A percentile compares a stretch with the other conserved stretches of the same genome.
Evolutionary conservation across 2,329 filamentous ascomycete species (phyloP).

Genomic region (Neonectria coccinea): DNA sequence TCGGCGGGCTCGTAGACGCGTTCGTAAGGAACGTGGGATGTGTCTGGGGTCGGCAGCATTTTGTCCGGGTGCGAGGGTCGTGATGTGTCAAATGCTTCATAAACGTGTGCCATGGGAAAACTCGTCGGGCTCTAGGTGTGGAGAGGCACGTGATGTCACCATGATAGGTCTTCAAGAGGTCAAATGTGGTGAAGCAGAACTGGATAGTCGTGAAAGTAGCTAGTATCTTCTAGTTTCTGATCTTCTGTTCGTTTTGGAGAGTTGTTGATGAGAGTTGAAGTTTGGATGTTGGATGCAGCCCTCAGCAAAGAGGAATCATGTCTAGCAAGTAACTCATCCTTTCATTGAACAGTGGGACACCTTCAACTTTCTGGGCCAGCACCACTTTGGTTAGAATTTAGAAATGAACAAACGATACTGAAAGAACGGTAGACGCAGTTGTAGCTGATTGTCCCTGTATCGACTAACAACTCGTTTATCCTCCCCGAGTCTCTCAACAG

Average conservation of each 20-base stretch:
- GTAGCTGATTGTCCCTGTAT: neutral
- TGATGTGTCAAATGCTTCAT: constrained; percentile 38
- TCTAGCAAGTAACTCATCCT: neutral
- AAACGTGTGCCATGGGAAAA: constrained; percentile 24
- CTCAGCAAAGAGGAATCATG: no score
- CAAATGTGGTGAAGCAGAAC: neutral
- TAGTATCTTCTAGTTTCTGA: neutral
- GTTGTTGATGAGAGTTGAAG: neutral
- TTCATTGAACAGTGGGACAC: no score
- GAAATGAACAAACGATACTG: neutral
- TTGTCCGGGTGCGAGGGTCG: constrained; percentile 12
- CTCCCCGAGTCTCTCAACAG: neutral
- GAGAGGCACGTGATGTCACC: constrained; percentile 43
- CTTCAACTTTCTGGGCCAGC: neutral
- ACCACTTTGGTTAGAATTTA: neutral
- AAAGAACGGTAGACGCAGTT: neutral
- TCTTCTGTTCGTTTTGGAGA: neutral
- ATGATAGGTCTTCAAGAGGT: neutral
- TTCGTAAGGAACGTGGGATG: constrained; percentile 88
- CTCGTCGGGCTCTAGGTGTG: constrained; percentile 11
- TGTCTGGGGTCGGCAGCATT: constrained; percentile 95
- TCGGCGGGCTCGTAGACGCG: constrained; percentile 95
- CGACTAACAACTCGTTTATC: neutral
- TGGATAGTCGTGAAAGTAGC: neutral
- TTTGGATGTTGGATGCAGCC: neutral